These are phyloP conservation scores for Balakata baccata DNA, from an alignment of 345 rosid species.

Conservation along the genomic window DNA sequence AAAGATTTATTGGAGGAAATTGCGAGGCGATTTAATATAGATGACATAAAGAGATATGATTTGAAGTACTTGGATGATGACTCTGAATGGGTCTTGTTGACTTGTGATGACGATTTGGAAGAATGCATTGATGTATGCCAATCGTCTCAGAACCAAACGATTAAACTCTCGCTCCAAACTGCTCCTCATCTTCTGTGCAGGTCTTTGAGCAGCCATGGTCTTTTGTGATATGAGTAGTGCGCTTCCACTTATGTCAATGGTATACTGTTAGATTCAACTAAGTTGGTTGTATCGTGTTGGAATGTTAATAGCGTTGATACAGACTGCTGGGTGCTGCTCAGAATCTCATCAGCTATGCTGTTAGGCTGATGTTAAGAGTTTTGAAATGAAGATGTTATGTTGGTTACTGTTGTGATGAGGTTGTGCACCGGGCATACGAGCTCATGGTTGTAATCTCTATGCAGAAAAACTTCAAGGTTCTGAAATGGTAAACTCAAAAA, in stretches of 20 bases:
- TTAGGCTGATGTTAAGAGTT: background rate
- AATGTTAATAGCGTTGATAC: background rate
- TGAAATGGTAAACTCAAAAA: background rate
- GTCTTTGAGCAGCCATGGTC: constrained; percentile 33
- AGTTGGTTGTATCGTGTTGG: background rate
- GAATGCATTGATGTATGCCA: constrained; percentile 70
- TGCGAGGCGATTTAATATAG: constrained; percentile 57
- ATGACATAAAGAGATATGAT: constrained; percentile 50
- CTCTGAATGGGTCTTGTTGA: constrained; percentile 81
- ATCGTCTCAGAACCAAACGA: constrained; percentile 48
- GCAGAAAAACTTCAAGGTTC: background rate
- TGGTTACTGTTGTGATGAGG: background rate
- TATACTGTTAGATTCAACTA: background rate
- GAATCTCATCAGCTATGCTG: background rate
- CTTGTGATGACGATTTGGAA: constrained; percentile 83
- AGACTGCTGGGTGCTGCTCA: background rate
- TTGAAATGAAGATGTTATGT: background rate
- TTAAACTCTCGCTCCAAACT: constrained; percentile 60
- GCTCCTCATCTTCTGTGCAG: constrained; percentile 45
- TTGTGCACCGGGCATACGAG: background rate
- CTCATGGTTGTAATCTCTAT: background rate
- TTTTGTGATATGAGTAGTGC: constrained; percentile 26
- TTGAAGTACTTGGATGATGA: constrained; percentile 94
- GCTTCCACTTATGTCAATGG: background rate
- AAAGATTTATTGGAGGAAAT: constrained; percentile 62